Evolutionary conservation across 2,329 filamentous ascomycete genomes (phyloP), one percentile per base, ranked within the genome.

Genomic region (Penicillium concentricum): DNA sequence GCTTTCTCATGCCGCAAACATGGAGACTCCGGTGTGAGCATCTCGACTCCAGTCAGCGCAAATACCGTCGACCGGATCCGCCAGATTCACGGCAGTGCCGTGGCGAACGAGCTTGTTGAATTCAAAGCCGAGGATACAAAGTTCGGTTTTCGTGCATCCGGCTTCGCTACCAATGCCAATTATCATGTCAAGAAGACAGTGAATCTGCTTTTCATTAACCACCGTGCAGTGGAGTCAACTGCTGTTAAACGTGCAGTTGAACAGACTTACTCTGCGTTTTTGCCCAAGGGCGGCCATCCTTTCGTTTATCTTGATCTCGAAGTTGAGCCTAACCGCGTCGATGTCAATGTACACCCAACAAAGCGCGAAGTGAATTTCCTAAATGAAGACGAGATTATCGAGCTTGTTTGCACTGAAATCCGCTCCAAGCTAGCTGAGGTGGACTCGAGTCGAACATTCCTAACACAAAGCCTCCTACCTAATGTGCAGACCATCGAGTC

Each of bases 1-100:
- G 90, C 90, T 1, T 97, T 99, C 72, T 93, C 92, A 3, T 97
- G 94, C 78, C 97, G 97, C 73, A 99, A 97, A 74, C 88, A 94
- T 63, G 93, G 93, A 54, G 94, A 97, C 66, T 86, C 91, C 4
- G 88, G 89, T 7, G 87, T 88, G 26, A 91, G 89, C 58, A 84
- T 99, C 42, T 89, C 92, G 9, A 88, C 96, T 0, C 88, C 89
- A 52, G 82, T 87, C 9, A 85, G 81, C 57, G 89, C 92, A 15
- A 87, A 81, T 6, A 87, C 85, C 0, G 80, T 88, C 39, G 93
- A 97, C 71, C 85, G 93, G 10, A 95, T 99, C 62, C 89, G 93
- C 10, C 91, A 96, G 66, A 90, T 97, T 9, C 88, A 99, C 72
- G 92, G 91, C 32, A 88, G 85, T 61, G 80, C 83, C 51, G 88